Evolutionary conservation across 2,329 filamentous ascomycete species (phyloP), one percentile per base, ranked within the genome.

Genomic region (Monosporascus sp.): DNA sequence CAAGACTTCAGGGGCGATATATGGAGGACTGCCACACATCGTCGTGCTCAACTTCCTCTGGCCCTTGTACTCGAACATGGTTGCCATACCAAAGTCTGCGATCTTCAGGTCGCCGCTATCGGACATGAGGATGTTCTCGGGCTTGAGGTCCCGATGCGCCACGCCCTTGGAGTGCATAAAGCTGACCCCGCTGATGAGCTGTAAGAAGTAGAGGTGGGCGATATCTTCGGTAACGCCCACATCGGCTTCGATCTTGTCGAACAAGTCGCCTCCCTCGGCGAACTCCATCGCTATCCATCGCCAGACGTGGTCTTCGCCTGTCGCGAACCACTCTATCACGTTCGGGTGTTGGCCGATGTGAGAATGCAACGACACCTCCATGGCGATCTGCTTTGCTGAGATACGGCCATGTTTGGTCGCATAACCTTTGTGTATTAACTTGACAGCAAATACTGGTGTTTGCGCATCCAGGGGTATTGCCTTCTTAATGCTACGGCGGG

Each of bases 201-300:
- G 94, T 3, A 87, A 82, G 70, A 99, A 99, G 75, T 97, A 99
- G 57, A 97, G 84, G 69, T 99, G 95, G 37, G 94, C 93, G 67
- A 99, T 91, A 68, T 97, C 90, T 70, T 96, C 86, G 7, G 87
- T 84, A n/a, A 97, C 91, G 48, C 94, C 94, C 45, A 93, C 89
- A 70, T 99, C 94, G 18, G 94, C 92, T 74, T 99, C 95, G 63
- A 99, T 97, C 77, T 99, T 99, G 83, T 99, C 94, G 70, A 99
- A 99, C 7, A 99, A 79, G 68, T 99, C 94, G 11, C 94, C 94
- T 43, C 94, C 94, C 63, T 95, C 90, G 46, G 94, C 94, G 61
- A 90, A 87, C 72, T 99, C 94, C 91, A 99, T 97, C 40, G 92
- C 93, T 63, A 99, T 96, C 94, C 94, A 99, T 62, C 89, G 84